These are phyloP conservation scores for Kwoniella sp. DNA, from an alignment of 768 basidiomycete genomes.

Conservation along the genomic window DNA sequence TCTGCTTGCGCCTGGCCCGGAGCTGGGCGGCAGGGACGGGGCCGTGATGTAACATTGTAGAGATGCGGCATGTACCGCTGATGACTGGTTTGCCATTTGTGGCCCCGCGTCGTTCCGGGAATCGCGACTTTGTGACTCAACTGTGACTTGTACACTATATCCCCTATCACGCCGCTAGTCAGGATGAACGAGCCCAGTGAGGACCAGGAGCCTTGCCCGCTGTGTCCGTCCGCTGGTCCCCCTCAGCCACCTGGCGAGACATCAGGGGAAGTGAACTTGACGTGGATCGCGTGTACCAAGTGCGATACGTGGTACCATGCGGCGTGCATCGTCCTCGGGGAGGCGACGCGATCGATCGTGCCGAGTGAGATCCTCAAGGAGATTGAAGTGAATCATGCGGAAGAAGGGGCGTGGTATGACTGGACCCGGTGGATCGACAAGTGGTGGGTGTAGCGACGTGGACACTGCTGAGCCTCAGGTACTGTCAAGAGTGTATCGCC, in stretches of 20 bases:
- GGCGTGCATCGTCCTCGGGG: conserved; percentile 29
- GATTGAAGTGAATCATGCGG: conserved; percentile 3
- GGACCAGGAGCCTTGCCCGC: conserved; percentile 18
- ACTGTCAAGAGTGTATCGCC: conserved; percentile 30
- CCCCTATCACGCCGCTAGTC: no score
- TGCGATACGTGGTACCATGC: conserved; percentile 46
- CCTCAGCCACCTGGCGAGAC: conserved; percentile 7
- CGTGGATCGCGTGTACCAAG: conserved; percentile 43
- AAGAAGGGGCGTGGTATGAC: conserved; percentile 29
- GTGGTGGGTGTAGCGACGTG: conserved; percentile 26
- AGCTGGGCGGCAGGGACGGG: conserved; percentile 23
- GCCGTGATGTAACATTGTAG: conserved; percentile 1
- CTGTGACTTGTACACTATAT: no score
- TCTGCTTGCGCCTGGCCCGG: conserved; percentile 14
- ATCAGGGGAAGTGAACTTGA: conserved; percentile 6
- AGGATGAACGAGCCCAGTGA: no score
- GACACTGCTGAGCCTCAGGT: conserved; percentile 15
- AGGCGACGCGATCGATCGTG: conserved; percentile 15
- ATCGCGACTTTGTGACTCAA: no score
- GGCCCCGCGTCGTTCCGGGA: no score
- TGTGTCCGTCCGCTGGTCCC: conserved; percentile 21
- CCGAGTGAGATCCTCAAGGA: conserved; percentile 21
- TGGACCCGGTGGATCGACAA: conserved; percentile 37
- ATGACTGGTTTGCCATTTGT: no score
- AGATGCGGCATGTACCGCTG: neutral